phyloP scores from a whole-genome alignment of 164 flowering plant genomes.

The Brasenia schreberi region DNA sequence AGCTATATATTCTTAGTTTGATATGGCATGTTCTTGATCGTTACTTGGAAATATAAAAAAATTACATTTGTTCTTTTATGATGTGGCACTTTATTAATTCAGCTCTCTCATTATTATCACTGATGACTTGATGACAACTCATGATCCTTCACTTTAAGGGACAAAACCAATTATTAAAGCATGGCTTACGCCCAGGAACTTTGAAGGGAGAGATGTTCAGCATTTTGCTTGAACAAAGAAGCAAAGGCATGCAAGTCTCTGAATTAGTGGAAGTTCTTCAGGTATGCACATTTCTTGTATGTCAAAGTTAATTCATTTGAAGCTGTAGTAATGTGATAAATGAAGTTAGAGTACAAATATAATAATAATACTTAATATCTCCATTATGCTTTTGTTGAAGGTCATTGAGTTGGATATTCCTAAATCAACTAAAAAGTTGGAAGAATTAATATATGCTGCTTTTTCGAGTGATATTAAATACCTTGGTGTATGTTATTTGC shows the following conservation, averaged over 20 bases:
- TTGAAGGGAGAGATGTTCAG: slow-evolving; percentile 74
- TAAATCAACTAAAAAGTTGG: slow-evolving; percentile 39
- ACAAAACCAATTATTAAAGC: slow-evolving; percentile 32
- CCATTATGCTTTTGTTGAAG: slow-evolving; percentile 27
- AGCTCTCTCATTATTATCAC: no score
- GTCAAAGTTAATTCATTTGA: neutral
- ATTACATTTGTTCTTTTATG: no score
- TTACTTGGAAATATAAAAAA: no score
- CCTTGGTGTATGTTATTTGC: no score
- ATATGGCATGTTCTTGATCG: no score
- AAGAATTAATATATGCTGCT: slow-evolving; percentile 44
- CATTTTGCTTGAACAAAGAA: slow-evolving; percentile 55
- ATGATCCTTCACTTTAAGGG: slow-evolving; percentile 26
- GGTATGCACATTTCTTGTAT: slow-evolving; percentile 22
- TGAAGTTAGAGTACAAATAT: neutral
- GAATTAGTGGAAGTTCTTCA: slow-evolving; percentile 50
- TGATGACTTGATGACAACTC: no score
- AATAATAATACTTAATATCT: no score
- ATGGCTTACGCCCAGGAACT: slow-evolving; percentile 66
- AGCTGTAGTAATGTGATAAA: neutral
- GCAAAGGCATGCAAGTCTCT: slow-evolving; percentile 54
- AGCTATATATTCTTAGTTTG: no score
- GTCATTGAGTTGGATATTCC: slow-evolving; percentile 54
- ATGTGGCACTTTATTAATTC: no score
- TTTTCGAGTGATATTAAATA: slow-evolving; percentile 93